Conservation (phyloP, 1,284 basidiomycete genomes). For the Tremellales sp. region DNA sequence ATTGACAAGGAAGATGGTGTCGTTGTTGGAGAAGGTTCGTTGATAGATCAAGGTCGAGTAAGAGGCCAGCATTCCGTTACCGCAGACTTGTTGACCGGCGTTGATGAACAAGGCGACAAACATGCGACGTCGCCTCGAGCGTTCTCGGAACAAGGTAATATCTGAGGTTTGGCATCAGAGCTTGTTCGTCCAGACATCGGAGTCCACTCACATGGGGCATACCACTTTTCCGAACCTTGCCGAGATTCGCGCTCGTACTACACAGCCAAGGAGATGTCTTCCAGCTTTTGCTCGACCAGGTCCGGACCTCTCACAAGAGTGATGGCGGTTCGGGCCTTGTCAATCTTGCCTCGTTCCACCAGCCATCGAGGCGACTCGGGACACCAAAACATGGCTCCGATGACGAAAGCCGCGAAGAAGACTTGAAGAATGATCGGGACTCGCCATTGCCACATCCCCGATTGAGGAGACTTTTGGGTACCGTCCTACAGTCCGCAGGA, state of each 20-base stretch:
- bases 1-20: constrained; percentile 22
- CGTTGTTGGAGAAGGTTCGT: constrained; percentile 10
- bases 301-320: constrained; percentile 9
- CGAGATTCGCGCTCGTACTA: constrained; percentile 11
- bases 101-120: constrained; percentile 17
- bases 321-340: constrained; percentile 15
- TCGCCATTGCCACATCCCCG: constrained; percentile 14
- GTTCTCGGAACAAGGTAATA: constrained; percentile 11
- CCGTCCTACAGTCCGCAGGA: too few species aligned
- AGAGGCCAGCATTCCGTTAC: constrained; percentile 11
- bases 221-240: constrained; percentile 2
- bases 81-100: constrained; percentile 18
- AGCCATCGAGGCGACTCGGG: constrained; percentile 60
- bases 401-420: constrained; percentile 10
- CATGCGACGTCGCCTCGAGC: constrained; percentile 18
- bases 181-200: neutral
- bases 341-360: constrained; percentile 45
- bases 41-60: constrained; percentile 22
- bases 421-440: constrained; percentile 11
- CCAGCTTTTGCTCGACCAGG: constrained; percentile 15
- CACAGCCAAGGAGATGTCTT: constrained; percentile 15
- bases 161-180: neutral
- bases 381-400: constrained; percentile 47
- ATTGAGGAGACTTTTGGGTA: constrained; percentile 9
- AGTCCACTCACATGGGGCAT: neutral